A percentile compares a stretch with the other conserved stretches of the same genome.
Evolutionary conservation across 2,329 filamentous ascomycete species (phyloP).

Genomic region (Hymenoscyphus albidus): DNA sequence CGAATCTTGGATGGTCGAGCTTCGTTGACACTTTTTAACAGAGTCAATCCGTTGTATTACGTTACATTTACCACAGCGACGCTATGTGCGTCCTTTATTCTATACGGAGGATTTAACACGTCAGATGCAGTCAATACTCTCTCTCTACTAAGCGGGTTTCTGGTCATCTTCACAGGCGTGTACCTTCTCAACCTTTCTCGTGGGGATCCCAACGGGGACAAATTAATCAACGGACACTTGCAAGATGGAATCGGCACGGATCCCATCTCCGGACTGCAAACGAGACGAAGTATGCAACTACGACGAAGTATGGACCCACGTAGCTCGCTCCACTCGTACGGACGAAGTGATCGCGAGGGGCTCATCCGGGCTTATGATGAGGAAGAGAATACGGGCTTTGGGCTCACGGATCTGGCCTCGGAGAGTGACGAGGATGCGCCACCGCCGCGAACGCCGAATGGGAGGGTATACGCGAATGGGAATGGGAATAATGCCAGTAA

Average conservation of each 20-base stretch:
- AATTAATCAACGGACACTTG: constrained; percentile 56
- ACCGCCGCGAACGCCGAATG: constrained; percentile 23
- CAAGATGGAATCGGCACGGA: constrained; percentile 85
- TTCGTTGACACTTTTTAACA: constrained; percentile 32
- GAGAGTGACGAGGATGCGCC: constrained; percentile 63
- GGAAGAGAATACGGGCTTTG: constrained; percentile 70
- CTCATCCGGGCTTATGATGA: constrained; percentile 88
- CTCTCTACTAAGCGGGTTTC: constrained; percentile 86
- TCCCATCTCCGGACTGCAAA: constrained; percentile 83
- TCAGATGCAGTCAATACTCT: constrained; percentile 87
- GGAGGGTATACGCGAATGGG: constrained; percentile 27
- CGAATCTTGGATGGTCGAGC: constrained; percentile 11
- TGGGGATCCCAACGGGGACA: constrained; percentile 77
- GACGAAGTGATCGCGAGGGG: constrained; percentile 66
- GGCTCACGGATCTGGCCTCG: constrained; percentile 73
- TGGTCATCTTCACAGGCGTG: constrained; percentile 91
- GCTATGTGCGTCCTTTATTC: constrained; percentile 89
- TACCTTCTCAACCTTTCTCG: constrained; percentile 96
- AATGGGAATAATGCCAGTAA: constrained; percentile 36
- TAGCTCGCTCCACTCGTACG: constrained; percentile 59
- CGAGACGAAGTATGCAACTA: constrained; percentile 88
- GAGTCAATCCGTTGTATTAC: constrained; percentile 80
- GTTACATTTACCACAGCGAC: constrained; percentile 96
- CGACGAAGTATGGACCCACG: constrained; percentile 66
- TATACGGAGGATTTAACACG: constrained; percentile 95